Base-by-base conservation (phyloP, 129 eudicot species). In the Saposhnikovia divaricata region DNA sequence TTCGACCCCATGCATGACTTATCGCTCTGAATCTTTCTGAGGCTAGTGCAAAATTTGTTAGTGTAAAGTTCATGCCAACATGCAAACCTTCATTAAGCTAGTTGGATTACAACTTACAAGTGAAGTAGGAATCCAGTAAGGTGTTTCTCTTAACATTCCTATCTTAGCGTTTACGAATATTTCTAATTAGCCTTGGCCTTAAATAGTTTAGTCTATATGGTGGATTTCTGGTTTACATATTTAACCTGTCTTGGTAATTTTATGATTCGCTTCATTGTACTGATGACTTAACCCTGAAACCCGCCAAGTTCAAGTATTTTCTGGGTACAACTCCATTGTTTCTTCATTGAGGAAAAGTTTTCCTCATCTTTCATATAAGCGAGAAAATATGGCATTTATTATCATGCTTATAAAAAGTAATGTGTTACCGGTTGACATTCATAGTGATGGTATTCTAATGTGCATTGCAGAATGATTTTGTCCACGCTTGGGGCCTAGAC, bases 401-500 rank as follows among this genome's bases (percentile, higher is more conserved):
- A 57, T 55, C 11, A 19, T 5, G 27, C 65, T 53, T 53, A 50
- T 53, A 19, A 16, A 21, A 55, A 27, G 7, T 55, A 55, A 7
- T 21, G 65, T 55, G 65, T 28, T 34, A 68, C 42, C 3, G 4
- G 8, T 38, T 0, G 23, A 40, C 18, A 72, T 63, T 63, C 34
- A 43, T 78, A 18, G 16, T 68, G 51, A 21, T 63, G 72, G 2
- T 82, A 9, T n/a, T 11, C 27, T 65, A 51, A 45, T 71, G 70
- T 81, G 71, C 66, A n/a, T 69, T 39, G 79, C 93, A 93, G 98
- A 94, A 89, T 74, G 97, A 94, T 84, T 90, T 90, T 87, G 87
- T 90, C 81, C 98, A 94, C 82, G 98, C 96, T 66, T 94, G 98
- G 98, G 98, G 98, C 28, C 86, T 94, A 45, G 98, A 94, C 80